Evolutionary conservation across 2,329 filamentous ascomycete species (phyloP).

Genomic region (Clonostachys sp.): DNA sequence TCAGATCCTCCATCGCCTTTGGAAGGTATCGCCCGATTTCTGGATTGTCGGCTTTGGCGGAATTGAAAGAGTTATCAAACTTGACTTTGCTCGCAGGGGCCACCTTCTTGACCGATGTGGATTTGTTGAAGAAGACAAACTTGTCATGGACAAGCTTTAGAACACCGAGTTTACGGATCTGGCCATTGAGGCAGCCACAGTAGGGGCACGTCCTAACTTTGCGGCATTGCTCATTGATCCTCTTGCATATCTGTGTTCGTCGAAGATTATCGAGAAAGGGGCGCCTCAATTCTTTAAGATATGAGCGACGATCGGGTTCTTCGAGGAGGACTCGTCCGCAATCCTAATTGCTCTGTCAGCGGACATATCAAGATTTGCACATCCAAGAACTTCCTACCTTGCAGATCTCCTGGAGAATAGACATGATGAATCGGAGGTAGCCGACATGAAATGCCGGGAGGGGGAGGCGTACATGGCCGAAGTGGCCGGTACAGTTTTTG

Average conservation of each 20-base stretch:
- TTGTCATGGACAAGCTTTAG: slow-evolving; percentile 94
- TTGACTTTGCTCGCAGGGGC: slow-evolving; percentile 75
- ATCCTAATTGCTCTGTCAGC: slow-evolving; percentile 36
- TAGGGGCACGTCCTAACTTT: slow-evolving; percentile 81
- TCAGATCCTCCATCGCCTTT: slow-evolving; percentile 91
- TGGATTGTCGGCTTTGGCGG: slow-evolving; percentile 70
- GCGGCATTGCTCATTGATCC: slow-evolving; percentile 82
- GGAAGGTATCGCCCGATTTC: slow-evolving; percentile 89
- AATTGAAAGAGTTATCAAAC: slow-evolving; percentile 81
- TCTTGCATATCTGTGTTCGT: slow-evolving; percentile 78
- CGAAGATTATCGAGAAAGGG: slow-evolving; percentile 84
- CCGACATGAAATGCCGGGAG: slow-evolving; percentile 94
- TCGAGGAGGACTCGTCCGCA: slow-evolving; percentile 81
- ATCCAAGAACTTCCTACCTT: slow-evolving; percentile 44
- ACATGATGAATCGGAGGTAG: slow-evolving; percentile 89
- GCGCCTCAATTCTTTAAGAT: slow-evolving; percentile 74
- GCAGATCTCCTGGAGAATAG: slow-evolving; percentile 91
- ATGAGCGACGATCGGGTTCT: slow-evolving; percentile 72
- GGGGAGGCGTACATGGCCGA: slow-evolving; percentile 86
- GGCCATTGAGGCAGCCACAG: slow-evolving; percentile 80
- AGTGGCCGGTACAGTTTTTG: slow-evolving; percentile 88
- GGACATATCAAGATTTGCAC: background rate
- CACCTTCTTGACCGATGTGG: slow-evolving; percentile 79
- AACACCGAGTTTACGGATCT: slow-evolving; percentile 87
- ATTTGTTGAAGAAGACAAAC: slow-evolving; percentile 83